Evolutionary conservation across 257 asterid genomes (phyloP).

Genomic region (Solanum raphanifolium): DNA sequence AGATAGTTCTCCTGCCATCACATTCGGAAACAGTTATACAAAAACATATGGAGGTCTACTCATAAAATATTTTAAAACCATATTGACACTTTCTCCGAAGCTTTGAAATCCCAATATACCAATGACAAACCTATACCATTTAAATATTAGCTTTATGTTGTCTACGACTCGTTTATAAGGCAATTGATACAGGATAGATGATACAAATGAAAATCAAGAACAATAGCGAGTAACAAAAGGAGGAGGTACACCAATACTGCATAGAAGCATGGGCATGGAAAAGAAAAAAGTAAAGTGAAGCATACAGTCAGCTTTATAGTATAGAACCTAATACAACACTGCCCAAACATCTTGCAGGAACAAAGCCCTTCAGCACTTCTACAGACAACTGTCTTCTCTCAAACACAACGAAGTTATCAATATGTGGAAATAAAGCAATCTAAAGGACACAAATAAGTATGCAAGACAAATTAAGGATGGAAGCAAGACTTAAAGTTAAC

Average conservation of each 20-base stretch:
- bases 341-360: neutral
- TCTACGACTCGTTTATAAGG: neutral
- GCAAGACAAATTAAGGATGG: neutral
- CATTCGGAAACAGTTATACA: neutral
- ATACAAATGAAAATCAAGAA: neutral
- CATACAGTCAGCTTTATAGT: neutral
- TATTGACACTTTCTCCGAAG: neutral
- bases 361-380: neutral
- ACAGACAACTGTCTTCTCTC: neutral
- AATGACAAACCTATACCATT: neutral
- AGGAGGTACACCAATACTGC: neutral
- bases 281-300: neutral
- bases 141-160: neutral
- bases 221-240: neutral
- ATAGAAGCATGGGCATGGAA: neutral
- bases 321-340: neutral
- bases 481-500: neutral
- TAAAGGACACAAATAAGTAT: neutral
- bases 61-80: neutral
- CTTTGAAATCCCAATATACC: neutral
- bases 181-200: neutral
- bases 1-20: constrained; percentile 78
- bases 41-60: neutral
- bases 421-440: neutral
- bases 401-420: neutral